A percentile compares a stretch with the other conserved stretches of the same genome.
phyloP scores from a whole-genome alignment of 257 asterid species.

The Paraleonurus japonicus region DNA sequence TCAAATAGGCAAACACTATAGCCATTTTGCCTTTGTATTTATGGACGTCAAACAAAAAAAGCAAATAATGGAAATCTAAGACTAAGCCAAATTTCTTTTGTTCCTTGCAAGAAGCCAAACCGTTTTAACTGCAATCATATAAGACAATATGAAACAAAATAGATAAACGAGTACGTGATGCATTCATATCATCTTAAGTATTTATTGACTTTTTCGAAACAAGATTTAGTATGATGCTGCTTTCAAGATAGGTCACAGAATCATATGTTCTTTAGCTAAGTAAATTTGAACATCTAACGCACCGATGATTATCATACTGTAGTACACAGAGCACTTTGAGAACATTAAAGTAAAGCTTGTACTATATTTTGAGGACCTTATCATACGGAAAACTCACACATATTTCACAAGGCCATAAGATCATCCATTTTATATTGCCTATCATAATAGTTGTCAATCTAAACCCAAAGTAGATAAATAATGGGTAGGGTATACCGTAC shows the following conservation, averaged over 20 bases:
- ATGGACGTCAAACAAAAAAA: not conserved
- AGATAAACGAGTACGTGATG: not conserved
- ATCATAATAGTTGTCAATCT: not conserved
- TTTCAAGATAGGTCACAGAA: slow-evolving; percentile 5
- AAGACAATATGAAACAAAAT: not conserved
- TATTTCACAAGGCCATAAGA: not conserved
- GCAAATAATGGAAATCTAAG: not conserved
- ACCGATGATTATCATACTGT: not conserved
- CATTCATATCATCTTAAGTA: not conserved
- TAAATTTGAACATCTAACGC: not conserved
- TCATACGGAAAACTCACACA: not conserved
- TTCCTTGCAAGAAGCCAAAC: not conserved
- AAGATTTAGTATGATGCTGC: not conserved
- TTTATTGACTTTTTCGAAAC: not conserved
- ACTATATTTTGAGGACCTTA: not conserved
- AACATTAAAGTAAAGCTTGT: not conserved
- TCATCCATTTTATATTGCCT: slow-evolving; percentile 14
- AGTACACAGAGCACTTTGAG: not conserved
- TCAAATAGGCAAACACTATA: slow-evolving; percentile 9
- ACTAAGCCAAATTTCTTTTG: not conserved
- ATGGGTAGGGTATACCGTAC: slow-evolving; percentile 39
- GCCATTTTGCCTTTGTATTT: not conserved
- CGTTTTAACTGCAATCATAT: not conserved
- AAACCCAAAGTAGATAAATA: not conserved
- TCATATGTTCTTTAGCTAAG: not conserved